A percentile compares a stretch with the other conserved stretches of the same genome.
Conservation (phyloP, 371 early-diverging fungal species). For the Nosema muscidifuracis region DNA sequence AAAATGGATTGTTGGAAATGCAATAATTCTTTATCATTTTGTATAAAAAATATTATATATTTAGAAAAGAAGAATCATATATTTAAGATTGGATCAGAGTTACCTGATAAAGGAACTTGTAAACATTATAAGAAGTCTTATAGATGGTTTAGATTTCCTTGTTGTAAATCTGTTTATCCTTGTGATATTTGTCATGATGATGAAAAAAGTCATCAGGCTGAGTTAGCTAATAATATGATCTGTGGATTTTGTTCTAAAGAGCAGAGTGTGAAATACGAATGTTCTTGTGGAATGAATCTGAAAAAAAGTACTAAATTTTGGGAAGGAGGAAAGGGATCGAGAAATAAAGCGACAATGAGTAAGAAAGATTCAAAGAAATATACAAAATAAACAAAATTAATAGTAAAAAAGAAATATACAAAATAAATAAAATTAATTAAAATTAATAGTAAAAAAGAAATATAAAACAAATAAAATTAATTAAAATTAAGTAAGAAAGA, state of each 20-base stretch:
- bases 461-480: no score
- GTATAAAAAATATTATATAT: constrained; percentile 66
- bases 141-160: constrained; percentile 89
- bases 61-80: constrained; percentile 63
- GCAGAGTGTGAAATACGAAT: constrained; percentile 67
- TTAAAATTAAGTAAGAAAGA: no score
- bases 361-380: constrained; percentile 69
- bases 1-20: constrained; percentile 60
- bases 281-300: constrained; percentile 67
- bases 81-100: constrained; percentile 52
- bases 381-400: constrained; percentile 51
- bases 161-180: constrained; percentile 73
- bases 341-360: constrained; percentile 73
- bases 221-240: constrained; percentile 71
- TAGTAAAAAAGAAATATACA: no score
- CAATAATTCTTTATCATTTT: constrained; percentile 68
- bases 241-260: constrained; percentile 84
- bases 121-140: constrained; percentile 79
- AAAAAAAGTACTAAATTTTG: constrained; percentile 68
- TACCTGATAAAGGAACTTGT: constrained; percentile 71
- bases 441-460: no score
- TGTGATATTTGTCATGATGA: constrained; percentile 85
- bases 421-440: no score
- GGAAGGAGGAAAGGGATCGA: constrained; percentile 88
- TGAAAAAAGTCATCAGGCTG: constrained; percentile 65